A percentile compares a stretch with the other conserved stretches of the same genome.
phyloP scores from a whole-genome alignment of 176 grass and related monocot species.

The Musa itinerans region DNA sequence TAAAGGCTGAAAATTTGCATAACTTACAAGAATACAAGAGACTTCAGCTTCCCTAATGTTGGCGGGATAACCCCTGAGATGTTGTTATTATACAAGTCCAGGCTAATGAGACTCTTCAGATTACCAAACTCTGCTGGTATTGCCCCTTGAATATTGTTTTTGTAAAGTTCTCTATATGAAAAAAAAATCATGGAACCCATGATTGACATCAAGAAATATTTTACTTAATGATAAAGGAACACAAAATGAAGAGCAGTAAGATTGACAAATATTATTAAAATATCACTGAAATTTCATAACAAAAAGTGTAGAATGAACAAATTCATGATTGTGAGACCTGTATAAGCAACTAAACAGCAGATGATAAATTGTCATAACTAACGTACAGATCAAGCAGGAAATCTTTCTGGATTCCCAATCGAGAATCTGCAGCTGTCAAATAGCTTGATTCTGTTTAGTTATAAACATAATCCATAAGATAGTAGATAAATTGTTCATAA shows the following conservation, averaged over 20 bases:
- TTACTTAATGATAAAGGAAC: background rate
- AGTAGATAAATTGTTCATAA: no score
- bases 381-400: background rate
- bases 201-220: background rate
- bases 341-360: background rate
- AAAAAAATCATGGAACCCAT: background rate
- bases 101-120: conserved; percentile 57
- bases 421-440: no score
- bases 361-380: background rate
- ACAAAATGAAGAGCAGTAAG: background rate
- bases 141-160: conserved; percentile 61
- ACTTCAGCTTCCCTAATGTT: conserved; percentile 46
- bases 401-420: background rate
- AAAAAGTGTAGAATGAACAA: background rate
- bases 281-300: background rate
- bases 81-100: conserved; percentile 83
- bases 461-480: no score
- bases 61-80: conserved; percentile 54
- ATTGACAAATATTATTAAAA: background rate
- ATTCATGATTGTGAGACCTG: background rate
- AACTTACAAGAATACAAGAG: conserved; percentile 69
- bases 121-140: conserved; percentile 55
- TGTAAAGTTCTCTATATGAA: conserved; percentile 60
- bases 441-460: no score
- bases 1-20: no score